These are phyloP conservation scores for Aspergillus sergii DNA, from an alignment of 2,329 filamentous ascomycete species.

Conservation along the genomic window DNA sequence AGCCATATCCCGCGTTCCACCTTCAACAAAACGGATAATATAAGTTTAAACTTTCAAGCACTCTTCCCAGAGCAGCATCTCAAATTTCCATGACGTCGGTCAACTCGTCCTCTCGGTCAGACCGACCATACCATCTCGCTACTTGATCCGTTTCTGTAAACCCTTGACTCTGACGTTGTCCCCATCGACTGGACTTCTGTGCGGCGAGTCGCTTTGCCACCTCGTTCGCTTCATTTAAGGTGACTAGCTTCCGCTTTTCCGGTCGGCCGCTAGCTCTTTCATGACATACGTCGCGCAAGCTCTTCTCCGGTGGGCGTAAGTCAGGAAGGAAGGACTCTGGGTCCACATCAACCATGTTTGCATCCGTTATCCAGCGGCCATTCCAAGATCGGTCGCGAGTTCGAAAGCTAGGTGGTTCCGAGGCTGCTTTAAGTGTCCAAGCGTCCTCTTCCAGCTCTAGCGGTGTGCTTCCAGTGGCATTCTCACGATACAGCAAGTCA, in stretches of 20 bases:
- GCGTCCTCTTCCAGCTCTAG: conserved; percentile 52
- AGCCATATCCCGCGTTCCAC: background rate
- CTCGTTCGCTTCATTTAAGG: conserved; percentile 62
- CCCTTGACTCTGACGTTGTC: background rate
- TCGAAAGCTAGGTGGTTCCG: conserved; percentile 13
- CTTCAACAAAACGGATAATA: background rate
- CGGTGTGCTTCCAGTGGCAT: conserved; percentile 74
- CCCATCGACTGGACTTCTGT: conserved; percentile 6
- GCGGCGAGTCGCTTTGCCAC: conserved; percentile 55
- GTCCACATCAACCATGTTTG: background rate
- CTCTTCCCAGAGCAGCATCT: background rate
- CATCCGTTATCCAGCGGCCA: background rate
- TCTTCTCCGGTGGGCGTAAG: conserved; percentile 10
- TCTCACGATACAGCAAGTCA: conserved; percentile 68
- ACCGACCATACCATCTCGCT: background rate
- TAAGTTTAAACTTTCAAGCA: background rate
- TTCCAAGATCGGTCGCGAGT: background rate
- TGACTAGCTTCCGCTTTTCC: conserved; percentile 57
- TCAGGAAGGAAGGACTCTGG: conserved; percentile 14
- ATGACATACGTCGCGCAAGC: conserved; percentile 43
- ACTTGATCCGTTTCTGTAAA: conserved; percentile 19
- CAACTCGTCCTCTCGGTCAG: background rate
- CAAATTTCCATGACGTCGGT: background rate
- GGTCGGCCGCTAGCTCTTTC: conserved; percentile 25
- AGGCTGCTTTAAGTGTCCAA: conserved; percentile 30